phyloP scores from a whole-genome alignment of 805 yeast species.

The Teunomyces kruisii region DNA sequence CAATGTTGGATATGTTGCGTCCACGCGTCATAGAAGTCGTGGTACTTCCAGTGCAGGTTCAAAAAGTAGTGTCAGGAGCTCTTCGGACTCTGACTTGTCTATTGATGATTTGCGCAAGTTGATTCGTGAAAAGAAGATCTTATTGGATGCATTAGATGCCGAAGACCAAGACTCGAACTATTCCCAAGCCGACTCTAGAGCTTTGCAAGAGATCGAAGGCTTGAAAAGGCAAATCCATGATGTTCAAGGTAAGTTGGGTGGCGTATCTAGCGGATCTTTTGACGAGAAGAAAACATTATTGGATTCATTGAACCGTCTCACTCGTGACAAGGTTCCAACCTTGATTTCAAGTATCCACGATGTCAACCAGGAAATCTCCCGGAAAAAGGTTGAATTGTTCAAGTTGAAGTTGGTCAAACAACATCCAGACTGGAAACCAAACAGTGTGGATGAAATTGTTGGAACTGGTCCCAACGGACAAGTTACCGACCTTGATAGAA shows the following conservation, averaged over 20 bases:
- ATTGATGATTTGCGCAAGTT: conserved; percentile 59
- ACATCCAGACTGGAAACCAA: conserved; percentile 61
- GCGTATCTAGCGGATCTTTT: conserved; percentile 26
- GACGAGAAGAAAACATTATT: conserved; percentile 52
- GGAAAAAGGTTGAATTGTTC: conserved; percentile 63
- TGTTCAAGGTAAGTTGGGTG: conserved; percentile 34
- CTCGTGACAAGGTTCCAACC: conserved; percentile 66
- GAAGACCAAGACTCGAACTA: conserved; percentile 50
- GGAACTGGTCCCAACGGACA: conserved; percentile 90
- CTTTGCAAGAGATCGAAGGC: conserved; percentile 57
- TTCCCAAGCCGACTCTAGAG: conserved; percentile 36
- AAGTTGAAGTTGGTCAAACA: conserved; percentile 54
- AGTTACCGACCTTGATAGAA: conserved; percentile 78
- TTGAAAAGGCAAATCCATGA: conserved; percentile 61
- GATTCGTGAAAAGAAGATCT: conserved; percentile 68
- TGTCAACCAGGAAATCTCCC: conserved; percentile 67
- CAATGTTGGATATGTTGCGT: conserved; percentile 64
- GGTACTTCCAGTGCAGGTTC: conserved; percentile 13
- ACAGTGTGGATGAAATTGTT: conserved; percentile 39
- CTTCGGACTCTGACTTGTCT: conserved; percentile 36
- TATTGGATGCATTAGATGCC: conserved; percentile 70
- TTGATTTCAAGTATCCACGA: conserved; percentile 62
- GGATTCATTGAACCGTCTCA: conserved; percentile 57
- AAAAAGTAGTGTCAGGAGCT: conserved; percentile 16
- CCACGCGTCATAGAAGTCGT: conserved; percentile 57